Percentiles rank a stretch among this genome's conserved stretches.
These are phyloP conservation scores for Suhomyces kunorum DNA, from an alignment of 1,139 yeast genomes.

Conservation along the genomic window DNA sequence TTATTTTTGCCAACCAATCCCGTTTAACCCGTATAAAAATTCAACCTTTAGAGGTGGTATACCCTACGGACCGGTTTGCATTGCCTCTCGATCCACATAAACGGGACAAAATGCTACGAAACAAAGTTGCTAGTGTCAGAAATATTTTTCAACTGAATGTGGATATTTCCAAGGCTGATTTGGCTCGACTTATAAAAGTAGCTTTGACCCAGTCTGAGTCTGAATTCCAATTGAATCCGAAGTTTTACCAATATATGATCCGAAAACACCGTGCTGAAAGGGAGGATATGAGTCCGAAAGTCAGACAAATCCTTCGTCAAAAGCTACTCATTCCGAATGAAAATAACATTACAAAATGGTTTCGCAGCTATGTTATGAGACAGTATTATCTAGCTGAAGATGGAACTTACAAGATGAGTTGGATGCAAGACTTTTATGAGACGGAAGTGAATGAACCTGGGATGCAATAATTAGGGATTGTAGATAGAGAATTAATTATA, in stretches of 20 bases:
- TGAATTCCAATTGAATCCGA: slow-evolving; percentile 24
- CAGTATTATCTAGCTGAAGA: slow-evolving; percentile 33
- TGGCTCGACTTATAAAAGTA: slow-evolving; percentile 21
- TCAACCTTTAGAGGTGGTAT: slow-evolving; percentile 35
- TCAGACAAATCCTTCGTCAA: slow-evolving; percentile 23
- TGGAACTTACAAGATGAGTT: slow-evolving; percentile 23
- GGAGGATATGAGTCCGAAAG: slow-evolving; percentile 18
- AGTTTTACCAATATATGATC: slow-evolving; percentile 32
- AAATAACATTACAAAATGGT: slow-evolving; percentile 31
- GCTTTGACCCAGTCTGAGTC: slow-evolving; percentile 15
- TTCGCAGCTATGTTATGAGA: slow-evolving; percentile 32
- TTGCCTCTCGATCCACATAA: slow-evolving; percentile 32
- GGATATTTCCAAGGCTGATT: slow-evolving; percentile 27
- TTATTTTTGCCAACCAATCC: slow-evolving; percentile 22
- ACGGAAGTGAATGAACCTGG: slow-evolving; percentile 5
- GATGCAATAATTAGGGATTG: neutral
- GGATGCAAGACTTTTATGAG: slow-evolving; percentile 30
- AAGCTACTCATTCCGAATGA: slow-evolving; percentile 36
- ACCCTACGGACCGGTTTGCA: slow-evolving; percentile 37
- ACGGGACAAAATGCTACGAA: slow-evolving; percentile 28
- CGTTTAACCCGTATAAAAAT: slow-evolving; percentile 27
- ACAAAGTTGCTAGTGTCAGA: slow-evolving; percentile 29
- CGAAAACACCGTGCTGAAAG: slow-evolving; percentile 23
- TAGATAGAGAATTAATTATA: too few species aligned
- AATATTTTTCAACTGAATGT: slow-evolving; percentile 18